Evolutionary conservation across 306 rosid species (phyloP).

Genomic region (Hylodesmum podocarpum): DNA sequence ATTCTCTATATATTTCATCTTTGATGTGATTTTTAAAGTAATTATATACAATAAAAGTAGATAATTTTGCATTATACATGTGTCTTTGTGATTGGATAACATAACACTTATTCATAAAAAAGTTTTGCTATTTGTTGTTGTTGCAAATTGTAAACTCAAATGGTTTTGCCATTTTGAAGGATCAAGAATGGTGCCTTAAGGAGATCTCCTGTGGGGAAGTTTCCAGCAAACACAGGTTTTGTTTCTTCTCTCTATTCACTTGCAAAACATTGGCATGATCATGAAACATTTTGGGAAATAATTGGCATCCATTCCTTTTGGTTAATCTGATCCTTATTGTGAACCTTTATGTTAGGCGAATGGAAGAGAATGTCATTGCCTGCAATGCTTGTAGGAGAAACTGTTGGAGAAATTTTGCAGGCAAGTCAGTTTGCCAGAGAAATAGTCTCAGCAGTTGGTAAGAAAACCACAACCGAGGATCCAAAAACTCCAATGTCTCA

Average conservation of each 20-base stretch:
- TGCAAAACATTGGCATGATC: background rate
- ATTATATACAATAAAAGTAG: background rate
- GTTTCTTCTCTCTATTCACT: conserved; percentile 10
- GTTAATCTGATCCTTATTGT: background rate
- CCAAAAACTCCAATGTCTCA: conserved; percentile 78
- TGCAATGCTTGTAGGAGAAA: conserved; percentile 93
- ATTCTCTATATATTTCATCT: no score
- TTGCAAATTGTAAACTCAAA: conserved; percentile 20
- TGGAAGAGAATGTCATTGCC: conserved; percentile 91
- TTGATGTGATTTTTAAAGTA: no score
- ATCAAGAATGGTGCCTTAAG: conserved; percentile 47
- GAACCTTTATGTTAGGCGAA: conserved; percentile 50
- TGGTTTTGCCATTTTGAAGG: conserved; percentile 45
- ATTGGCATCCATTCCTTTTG: background rate
- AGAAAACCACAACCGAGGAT: conserved; percentile 49
- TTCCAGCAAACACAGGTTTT: conserved; percentile 64
- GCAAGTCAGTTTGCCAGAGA: conserved; percentile 86
- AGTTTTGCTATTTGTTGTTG: background rate
- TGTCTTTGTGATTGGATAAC: background rate
- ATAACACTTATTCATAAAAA: background rate
- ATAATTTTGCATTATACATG: background rate
- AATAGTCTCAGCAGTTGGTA: conserved; percentile 53
- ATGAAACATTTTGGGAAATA: background rate
- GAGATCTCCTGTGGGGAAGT: conserved; percentile 80
- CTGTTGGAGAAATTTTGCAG: conserved; percentile 83